Conservation (phyloP, 2,329 filamentous ascomycete species). For the Trichoderma asperellum region DNA sequence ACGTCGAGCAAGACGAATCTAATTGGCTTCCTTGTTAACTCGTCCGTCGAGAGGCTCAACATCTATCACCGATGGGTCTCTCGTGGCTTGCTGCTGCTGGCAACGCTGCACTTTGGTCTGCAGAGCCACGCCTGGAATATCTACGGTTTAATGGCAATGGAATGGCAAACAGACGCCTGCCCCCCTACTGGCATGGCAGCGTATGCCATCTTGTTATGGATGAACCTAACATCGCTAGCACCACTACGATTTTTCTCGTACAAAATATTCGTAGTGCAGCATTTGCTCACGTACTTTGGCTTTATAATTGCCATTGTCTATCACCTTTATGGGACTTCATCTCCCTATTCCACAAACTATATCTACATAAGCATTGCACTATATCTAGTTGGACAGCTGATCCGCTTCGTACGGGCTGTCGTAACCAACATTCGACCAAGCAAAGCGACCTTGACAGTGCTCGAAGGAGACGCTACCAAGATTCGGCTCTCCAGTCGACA, state of each 20-base stretch:
- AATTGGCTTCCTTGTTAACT: neutral
- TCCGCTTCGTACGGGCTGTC: neutral
- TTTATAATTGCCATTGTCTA: slow-evolving; percentile 13
- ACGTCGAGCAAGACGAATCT: slow-evolving; percentile 13
- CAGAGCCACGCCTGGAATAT: slow-evolving; percentile 17
- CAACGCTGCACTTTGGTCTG: slow-evolving; percentile 5
- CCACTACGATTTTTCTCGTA: slow-evolving; percentile 13
- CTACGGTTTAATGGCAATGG: slow-evolving; percentile 9
- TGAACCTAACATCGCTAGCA: slow-evolving; percentile 11
- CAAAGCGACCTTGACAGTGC: neutral
- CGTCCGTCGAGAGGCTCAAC: slow-evolving; percentile 18
- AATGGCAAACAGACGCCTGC: slow-evolving; percentile 9
- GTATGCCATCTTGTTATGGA: slow-evolving; percentile 13
- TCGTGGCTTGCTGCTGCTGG: neutral
- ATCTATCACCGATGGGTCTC: slow-evolving; percentile 14
- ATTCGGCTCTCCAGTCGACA: neutral
- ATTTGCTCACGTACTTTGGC: slow-evolving; percentile 15
- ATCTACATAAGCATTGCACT: slow-evolving; percentile 15
- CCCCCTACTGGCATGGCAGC: slow-evolving; percentile 12
- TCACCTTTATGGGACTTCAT: slow-evolving; percentile 1
- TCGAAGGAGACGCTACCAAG: neutral
- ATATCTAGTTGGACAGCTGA: slow-evolving; percentile 4
- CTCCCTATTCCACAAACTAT: slow-evolving; percentile 8
- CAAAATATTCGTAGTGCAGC: slow-evolving; percentile 11
- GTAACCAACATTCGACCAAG: neutral